phyloP scores from a whole-genome alignment of 345 rosid genomes.

The Aurinia saxatilis region DNA sequence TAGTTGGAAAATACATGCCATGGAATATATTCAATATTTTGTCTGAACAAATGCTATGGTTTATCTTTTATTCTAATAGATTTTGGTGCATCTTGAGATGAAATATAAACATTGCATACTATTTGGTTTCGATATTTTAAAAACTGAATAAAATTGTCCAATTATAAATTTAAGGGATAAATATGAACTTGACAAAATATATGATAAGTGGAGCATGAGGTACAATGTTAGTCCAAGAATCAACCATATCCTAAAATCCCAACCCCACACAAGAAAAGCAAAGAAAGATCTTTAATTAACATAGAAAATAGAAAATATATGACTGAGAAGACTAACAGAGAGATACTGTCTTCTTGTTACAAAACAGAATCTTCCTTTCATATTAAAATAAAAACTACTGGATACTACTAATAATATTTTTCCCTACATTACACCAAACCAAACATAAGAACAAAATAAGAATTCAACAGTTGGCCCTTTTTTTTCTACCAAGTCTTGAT shows the following conservation, averaged over 20 bases:
- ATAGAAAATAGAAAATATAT: conserved; percentile 31
- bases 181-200: conserved; percentile 9
- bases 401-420: conserved; percentile 16
- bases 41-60: too few species aligned
- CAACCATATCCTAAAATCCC: conserved; percentile 39
- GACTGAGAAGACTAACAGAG: conserved; percentile 33
- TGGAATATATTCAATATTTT: too few species aligned
- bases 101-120: neutral
- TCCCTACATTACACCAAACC: conserved; percentile 20
- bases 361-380: conserved; percentile 29
- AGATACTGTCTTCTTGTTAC: conserved; percentile 40
- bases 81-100: neutral
- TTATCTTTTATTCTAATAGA: neutral
- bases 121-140: too few species aligned
- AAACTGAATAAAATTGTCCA: neutral
- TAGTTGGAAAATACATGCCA: neutral
- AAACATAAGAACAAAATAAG: neutral
- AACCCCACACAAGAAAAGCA: conserved; percentile 27
- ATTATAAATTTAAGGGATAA: neutral
- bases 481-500: neutral
- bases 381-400: neutral
- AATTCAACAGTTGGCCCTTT: neutral
- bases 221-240: conserved; percentile 24
- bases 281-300: conserved; percentile 34
- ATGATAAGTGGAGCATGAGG: neutral